Base-by-base conservation (phyloP, 352 stramenopile species). In the Thalassiosira oceanica region DNA sequence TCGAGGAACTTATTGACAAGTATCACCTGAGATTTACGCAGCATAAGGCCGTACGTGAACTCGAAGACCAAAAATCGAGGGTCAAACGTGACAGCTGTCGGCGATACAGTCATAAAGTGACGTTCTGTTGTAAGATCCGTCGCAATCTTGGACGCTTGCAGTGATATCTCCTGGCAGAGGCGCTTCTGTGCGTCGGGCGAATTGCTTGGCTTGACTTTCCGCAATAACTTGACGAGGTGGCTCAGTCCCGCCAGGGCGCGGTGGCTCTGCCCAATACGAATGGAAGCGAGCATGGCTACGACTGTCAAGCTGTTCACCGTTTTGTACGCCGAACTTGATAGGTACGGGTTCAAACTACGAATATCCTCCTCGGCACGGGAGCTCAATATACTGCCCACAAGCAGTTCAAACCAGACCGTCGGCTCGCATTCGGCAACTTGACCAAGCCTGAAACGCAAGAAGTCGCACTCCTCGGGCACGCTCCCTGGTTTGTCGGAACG, bases 51-150 rank as follows among this genome's bases (percentile, higher is more conserved):
- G 72, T 98, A 98, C 0, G 97, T 97, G 64, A 99, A 99, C 80
- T 99, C 97, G 85, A 99, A 99, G 3, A 99, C 93, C 41, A 99
- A 83, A 60, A 98, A 99, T 1, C 96, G 88, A 23, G 97, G 96
- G 64, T 99, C 96, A 68, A 98, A 98, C 16, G 80, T 73, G 67
- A 95, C 97, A 26, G 74, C 74, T 49, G 80, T 86, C 43, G 80
- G 70, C 10, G 78, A 81, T 0, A 85, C 56, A 45, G 79, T 85
- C 85, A 93, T 91, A 39, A 88, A 94, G 67, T 92, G 83, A 27
- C 89, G 80, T 42, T 93, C 75, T 20, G 77, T 87, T 8, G 85
- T 86, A 24, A 95, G 57, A 65, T 89, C 89, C 8, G 61, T 49
- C 7, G 88, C 85, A 21, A 94, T 75, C 42, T 91, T 89, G 0